phyloP scores from a whole-genome alignment of 2,329 filamentous ascomycete genomes.

The Dactylellina drechsleri region DNA sequence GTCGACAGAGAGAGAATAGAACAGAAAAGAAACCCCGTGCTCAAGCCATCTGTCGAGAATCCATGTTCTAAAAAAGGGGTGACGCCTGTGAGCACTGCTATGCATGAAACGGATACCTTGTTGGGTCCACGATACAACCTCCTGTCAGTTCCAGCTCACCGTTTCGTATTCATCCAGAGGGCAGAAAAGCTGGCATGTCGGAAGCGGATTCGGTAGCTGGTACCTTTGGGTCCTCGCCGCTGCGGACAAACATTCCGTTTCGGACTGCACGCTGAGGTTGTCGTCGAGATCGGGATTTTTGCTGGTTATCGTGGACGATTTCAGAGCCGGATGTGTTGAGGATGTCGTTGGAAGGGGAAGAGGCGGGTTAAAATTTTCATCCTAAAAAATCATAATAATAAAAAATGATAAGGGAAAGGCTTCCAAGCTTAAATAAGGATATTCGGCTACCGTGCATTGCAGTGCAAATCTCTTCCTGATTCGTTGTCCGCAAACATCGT shows the following conservation, averaged over 20 bases:
- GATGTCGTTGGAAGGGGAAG: conserved; percentile 25
- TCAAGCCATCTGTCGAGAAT: conserved; percentile 16
- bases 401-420: too few species aligned
- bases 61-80: conserved; percentile 3
- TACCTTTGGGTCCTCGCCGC: not conserved
- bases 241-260: conserved; percentile 35
- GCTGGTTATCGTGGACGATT: conserved; percentile 35
- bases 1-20: not conserved
- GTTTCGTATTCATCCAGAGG: not conserved
- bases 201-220: conserved; percentile 11
- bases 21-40: conserved; percentile 1
- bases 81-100: too few species aligned
- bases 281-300: conserved; percentile 42
- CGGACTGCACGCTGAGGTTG: conserved; percentile 2
- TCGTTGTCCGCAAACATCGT: conserved; percentile 7
- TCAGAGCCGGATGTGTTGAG: conserved; percentile 26
- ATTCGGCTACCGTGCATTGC: not conserved
- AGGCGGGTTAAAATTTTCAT: conserved; percentile 6
- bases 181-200: not conserved
- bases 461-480: conserved; percentile 36
- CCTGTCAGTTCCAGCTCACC: not conserved
- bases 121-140: conserved; percentile 11
- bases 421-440: not conserved
- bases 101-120: too few species aligned
- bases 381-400: too few species aligned